Conservation (phyloP, 805 yeast species). For the Monosporozyma servazzii region DNA sequence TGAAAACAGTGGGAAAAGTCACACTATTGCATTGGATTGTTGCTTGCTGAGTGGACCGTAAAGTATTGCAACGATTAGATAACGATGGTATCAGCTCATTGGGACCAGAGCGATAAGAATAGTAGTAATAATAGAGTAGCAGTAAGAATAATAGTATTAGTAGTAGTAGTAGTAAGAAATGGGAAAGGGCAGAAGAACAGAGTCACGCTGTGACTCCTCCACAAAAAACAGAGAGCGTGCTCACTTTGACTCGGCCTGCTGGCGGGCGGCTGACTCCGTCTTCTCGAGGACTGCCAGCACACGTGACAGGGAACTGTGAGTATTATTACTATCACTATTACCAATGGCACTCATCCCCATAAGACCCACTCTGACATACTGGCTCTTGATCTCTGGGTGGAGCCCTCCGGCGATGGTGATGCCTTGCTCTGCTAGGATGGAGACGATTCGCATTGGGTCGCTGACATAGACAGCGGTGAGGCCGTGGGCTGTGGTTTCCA, state of each 20-base stretch:
- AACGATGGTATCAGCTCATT: too few relatives aligned
- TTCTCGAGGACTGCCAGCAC: conserved; percentile 27
- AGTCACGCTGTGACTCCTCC: too few relatives aligned
- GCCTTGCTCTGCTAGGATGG: conserved; percentile 44
- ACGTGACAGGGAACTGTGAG: conserved; percentile 39
- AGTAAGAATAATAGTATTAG: too few relatives aligned
- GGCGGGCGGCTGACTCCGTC: too few relatives aligned
- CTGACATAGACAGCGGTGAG: conserved; percentile 72
- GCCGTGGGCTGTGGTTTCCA: conserved; percentile 62
- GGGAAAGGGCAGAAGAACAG: background rate
- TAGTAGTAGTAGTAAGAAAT: background rate
- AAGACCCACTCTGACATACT: conserved; percentile 90
- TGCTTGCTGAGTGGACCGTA: too few relatives aligned
- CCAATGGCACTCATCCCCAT: conserved; percentile 48
- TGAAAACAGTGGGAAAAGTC: too few relatives aligned
- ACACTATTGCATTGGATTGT: too few relatives aligned
- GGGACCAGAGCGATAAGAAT: too few relatives aligned
- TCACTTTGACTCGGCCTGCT: background rate
- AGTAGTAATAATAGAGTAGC: too few relatives aligned
- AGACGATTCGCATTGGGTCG: conserved; percentile 56
- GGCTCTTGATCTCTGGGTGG: conserved; percentile 66
- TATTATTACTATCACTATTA: conserved; percentile 11
- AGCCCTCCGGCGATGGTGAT: conserved; percentile 84
- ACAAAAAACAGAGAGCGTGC: too few relatives aligned
- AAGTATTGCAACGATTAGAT: too few relatives aligned